Evolutionary conservation across 2,329 filamentous ascomycete genomes (phyloP), one percentile per base, ranked within the genome.

Genomic region (Phaeosphaeria sp.): DNA sequence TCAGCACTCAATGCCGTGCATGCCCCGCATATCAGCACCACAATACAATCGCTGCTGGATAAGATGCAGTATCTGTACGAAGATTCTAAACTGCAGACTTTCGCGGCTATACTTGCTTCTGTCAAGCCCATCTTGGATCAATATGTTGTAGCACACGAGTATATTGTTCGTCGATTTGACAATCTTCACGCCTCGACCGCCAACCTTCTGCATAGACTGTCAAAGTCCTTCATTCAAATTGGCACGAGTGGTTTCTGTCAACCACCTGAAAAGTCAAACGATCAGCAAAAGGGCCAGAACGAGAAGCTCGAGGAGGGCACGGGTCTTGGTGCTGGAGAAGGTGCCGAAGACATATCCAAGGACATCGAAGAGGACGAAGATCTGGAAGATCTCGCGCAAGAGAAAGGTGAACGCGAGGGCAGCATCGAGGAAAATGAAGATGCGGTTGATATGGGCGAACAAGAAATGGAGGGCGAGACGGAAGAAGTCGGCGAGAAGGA

Each of bases 341-440:
- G 94, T 18, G 93, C 91, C 4, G 93, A 99, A 74, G 94, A 99
- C 76, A 98, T 99, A 64, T 98, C 93, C 78, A 98, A 99, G 74
- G 95, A 99, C 71, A 90, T 99, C 47, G 88, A 91, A 62, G 90
- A 94, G 17, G 94, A 99, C 59, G 95, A 99, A 75, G 93, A 99
- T 73, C 81, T 99, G 4, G 88, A 91, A 0, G 95, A 99, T 66
- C 82, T 99, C 45, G 94, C 95, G 0, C 92, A 97, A 74, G 91
- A 97, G 43, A 89, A 91, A 46, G 78, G 65, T 17, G 73, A 90
- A 61, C 82, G 86, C 39, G 79, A 82, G 42, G 84, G 82, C 1
- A 89, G 91, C 17, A 89, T 93, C 53, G 89, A 93, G 64, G 88
- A 93, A 65, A 87, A 94, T 72, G 87, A 93, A 67, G 91, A 95